Evolutionary conservation across 371 early-diverging fungal species (phyloP).

Genomic region (Syncephalastrum monosporum): DNA sequence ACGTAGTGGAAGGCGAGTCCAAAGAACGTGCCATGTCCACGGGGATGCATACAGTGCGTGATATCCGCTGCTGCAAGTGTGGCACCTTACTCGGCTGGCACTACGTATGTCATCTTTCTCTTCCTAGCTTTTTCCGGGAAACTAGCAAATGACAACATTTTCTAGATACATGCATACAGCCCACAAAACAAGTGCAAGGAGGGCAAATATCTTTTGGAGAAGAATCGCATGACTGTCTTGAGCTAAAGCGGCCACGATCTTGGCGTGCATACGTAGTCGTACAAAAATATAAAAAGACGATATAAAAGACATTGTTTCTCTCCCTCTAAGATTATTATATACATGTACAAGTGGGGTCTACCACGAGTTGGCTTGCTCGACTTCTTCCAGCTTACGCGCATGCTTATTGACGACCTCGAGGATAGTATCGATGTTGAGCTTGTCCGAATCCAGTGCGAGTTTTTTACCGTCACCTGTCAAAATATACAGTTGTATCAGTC

Average conservation of each 20-base stretch:
- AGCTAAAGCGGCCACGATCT: too few species aligned
- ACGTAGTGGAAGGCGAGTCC: conserved; percentile 58
- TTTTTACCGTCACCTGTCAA: conserved; percentile 57
- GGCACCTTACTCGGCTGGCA: conserved; percentile 68
- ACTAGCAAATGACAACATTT: background rate
- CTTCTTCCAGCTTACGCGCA: conserved; percentile 61
- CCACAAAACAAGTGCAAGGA: conserved; percentile 71
- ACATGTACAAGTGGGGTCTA: conserved; percentile 10
- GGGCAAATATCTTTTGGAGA: conserved; percentile 66
- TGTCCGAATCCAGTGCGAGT: conserved; percentile 47
- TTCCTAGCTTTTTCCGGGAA: background rate
- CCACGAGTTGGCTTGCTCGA: conserved; percentile 57
- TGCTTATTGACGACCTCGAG: conserved; percentile 57
- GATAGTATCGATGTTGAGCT: conserved; percentile 53
- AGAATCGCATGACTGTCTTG: conserved; percentile 10
- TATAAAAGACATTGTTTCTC: too few species aligned
- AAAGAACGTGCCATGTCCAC: conserved; percentile 67
- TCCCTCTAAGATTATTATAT: conserved; percentile 1
- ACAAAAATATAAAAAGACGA: background rate
- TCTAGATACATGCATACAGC: conserved; percentile 57
- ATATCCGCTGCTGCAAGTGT: conserved; percentile 62
- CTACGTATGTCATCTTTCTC: conserved; percentile 48
- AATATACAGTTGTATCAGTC: background rate
- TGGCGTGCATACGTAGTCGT: background rate
- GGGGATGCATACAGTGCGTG: conserved; percentile 66